A percentile compares a stretch with the other conserved stretches of the same genome.
Conservation (phyloP, 1,284 basidiomycete genomes). For the Rugosomyces carneus region DNA sequence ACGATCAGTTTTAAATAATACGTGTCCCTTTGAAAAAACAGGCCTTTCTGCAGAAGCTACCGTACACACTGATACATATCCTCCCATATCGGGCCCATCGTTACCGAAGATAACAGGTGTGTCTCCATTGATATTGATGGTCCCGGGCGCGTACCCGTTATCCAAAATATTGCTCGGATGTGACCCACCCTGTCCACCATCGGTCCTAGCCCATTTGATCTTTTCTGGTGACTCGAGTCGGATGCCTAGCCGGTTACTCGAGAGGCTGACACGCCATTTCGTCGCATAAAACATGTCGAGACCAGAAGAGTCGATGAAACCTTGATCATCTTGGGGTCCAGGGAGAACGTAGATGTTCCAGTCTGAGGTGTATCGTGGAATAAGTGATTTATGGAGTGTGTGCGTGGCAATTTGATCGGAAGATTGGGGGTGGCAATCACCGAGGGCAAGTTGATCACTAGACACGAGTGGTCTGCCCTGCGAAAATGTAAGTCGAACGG, state of each 20-base stretch:
- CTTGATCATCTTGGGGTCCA: constrained; percentile 60
- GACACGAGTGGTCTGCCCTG: constrained; percentile 46
- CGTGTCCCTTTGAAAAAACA: constrained; percentile 10
- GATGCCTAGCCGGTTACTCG: constrained; percentile 59
- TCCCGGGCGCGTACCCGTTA: constrained; percentile 57
- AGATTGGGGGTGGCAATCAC: constrained; percentile 22
- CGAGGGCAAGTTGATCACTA: constrained; percentile 40
- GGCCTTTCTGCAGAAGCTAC: constrained; percentile 47
- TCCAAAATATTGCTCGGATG: constrained; percentile 72
- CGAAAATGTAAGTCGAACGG: not conserved
- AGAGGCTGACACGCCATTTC: constrained; percentile 46
- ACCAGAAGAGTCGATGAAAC: constrained; percentile 47
- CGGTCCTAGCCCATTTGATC: constrained; percentile 54
- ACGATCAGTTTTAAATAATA: not conserved
- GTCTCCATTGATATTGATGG: constrained; percentile 66
- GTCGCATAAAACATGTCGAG: constrained; percentile 42
- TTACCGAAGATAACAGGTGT: constrained; percentile 62
- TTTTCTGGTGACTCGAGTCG: constrained; percentile 38
- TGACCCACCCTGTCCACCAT: constrained; percentile 65
- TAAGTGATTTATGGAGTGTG: constrained; percentile 17
- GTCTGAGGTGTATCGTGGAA: constrained; percentile 41
- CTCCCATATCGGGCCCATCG: constrained; percentile 64
- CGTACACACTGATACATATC: constrained; percentile 52
- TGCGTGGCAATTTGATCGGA: constrained; percentile 5
- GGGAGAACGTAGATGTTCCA: constrained; percentile 53